These are phyloP conservation scores for Fusarium tupiense DNA, from an alignment of 2,329 filamentous ascomycete genomes.

Conservation along the genomic window DNA sequence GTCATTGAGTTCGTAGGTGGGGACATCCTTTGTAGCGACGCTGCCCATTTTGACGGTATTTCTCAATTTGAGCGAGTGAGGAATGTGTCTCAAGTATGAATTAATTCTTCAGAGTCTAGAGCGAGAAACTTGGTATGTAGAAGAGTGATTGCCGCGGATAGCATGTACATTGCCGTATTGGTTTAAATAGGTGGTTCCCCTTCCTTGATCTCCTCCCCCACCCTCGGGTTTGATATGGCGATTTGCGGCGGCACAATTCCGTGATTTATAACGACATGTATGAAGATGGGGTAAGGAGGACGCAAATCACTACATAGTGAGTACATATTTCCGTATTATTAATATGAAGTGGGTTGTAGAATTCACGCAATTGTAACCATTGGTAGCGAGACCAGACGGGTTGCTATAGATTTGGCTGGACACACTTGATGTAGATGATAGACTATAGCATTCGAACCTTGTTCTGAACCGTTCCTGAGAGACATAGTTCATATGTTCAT, in stretches of 20 bases:
- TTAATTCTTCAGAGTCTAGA: neutral
- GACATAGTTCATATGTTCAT: neutral
- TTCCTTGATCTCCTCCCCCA: neutral
- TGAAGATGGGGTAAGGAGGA: neutral
- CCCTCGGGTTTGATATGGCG: slow-evolving; percentile 14
- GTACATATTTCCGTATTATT: neutral
- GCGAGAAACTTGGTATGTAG: neutral
- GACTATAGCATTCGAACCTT: neutral
- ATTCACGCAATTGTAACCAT: neutral
- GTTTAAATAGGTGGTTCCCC: slow-evolving; percentile 5
- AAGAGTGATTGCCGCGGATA: neutral
- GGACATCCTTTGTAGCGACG: slow-evolving; percentile 50
- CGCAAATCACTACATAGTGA: neutral
- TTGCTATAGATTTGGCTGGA: neutral
- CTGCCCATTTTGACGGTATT: slow-evolving; percentile 21
- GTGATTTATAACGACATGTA: slow-evolving; percentile 21
- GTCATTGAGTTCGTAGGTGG: slow-evolving; percentile 76
- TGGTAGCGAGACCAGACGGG: neutral
- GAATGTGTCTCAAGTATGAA: neutral
- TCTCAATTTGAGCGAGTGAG: neutral
- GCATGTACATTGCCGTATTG: neutral
- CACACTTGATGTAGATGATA: neutral
- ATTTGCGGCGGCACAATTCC: slow-evolving; percentile 29
- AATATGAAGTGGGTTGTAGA: neutral
- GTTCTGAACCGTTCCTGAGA: neutral